Evolutionary conservation across 805 yeast species (phyloP), one percentile per base, ranked within the genome.

Genomic region (Jamesozyma piceae): DNA sequence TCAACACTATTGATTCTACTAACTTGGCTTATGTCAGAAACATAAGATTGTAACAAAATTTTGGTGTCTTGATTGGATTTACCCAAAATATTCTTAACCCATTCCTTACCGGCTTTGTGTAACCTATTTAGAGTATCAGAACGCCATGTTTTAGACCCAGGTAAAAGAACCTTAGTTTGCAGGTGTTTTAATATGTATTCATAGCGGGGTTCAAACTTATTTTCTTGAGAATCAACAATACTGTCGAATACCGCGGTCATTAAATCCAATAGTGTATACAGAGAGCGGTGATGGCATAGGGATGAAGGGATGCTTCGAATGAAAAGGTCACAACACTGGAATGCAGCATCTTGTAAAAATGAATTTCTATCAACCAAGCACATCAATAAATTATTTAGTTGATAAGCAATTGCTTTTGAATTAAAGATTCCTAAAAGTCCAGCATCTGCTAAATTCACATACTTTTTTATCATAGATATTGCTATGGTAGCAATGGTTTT

Each of bases 151-250:
- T 88, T 95, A 0, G 95, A 80, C 22, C 88, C 71, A 17, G 69
- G 69, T 20, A 68, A 47, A 27, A 61, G 53, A 44, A 52, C 73
- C 52, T 56, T 67, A 2, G 45, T 49, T 17, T 49, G 38, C 1
- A 71, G 63, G 48, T 67, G 68, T 17, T 66, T 63, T 39, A 78
- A 65, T 18, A 50, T 51, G 55, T 82, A 89, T 30, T 72, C 73
- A 29, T 82, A 77, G n/a, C 78, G 74, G 3, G 97, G 97, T 45
- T 83, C 86, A 58, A 86, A 90, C 60, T 78, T 86, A 57, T 83
- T 82, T 17, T 80, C 74, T 49, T 84, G 94, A 5, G 89, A 87
- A 60, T 89, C 96, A 33, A 80, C 68, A 33, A 86, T 75, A 65
- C 95, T 80, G 47, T 82, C 81, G 62, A 84, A 86, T 39, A 90